Evolutionary conservation across 768 basidiomycete species (phyloP).

Genomic region (Erythrobasidium yunnanense): DNA sequence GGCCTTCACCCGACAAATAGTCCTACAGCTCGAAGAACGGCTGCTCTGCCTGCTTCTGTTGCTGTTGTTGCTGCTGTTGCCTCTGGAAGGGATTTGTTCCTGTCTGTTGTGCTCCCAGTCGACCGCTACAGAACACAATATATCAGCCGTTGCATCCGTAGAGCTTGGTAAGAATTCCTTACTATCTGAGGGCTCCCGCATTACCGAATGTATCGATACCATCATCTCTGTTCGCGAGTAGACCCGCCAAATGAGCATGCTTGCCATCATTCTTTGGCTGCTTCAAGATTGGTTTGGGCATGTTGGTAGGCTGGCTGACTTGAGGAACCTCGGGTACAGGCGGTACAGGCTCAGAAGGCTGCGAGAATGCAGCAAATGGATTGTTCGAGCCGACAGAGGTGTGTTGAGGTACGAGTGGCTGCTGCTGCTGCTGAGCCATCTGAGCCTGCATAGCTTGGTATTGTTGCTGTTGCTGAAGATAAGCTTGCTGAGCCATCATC

Average conservation of each 20-base stretch:
- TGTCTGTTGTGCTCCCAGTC: neutral
- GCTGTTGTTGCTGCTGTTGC: slow-evolving; percentile 19
- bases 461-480: slow-evolving; percentile 36
- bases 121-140: neutral
- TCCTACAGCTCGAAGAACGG: neutral
- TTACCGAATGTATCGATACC: slow-evolving; percentile 68
- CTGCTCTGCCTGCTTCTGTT: neutral
- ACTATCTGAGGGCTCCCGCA: slow-evolving; percentile 10
- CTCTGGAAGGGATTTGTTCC: slow-evolving; percentile 22
- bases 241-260: slow-evolving; percentile 59
- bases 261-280: slow-evolving; percentile 52
- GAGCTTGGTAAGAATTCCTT: neutral
- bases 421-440: slow-evolving; percentile 37
- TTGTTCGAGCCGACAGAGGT: slow-evolving; percentile 70
- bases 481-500: slow-evolving; percentile 35
- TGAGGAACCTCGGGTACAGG: slow-evolving; percentile 40
- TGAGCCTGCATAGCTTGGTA: slow-evolving; percentile 29
- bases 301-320: slow-evolving; percentile 44
- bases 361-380: slow-evolving; percentile 61
- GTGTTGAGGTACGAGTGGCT: slow-evolving; percentile 42
- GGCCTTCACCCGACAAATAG: too few relatives aligned
- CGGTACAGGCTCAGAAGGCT: slow-evolving; percentile 36
- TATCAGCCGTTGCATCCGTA: neutral
- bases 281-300: slow-evolving; percentile 29
- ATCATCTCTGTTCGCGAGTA: slow-evolving; percentile 77